phyloP scores from a whole-genome alignment of 1,284 basidiomycete species.

The Ustilago trichophora region DNA sequence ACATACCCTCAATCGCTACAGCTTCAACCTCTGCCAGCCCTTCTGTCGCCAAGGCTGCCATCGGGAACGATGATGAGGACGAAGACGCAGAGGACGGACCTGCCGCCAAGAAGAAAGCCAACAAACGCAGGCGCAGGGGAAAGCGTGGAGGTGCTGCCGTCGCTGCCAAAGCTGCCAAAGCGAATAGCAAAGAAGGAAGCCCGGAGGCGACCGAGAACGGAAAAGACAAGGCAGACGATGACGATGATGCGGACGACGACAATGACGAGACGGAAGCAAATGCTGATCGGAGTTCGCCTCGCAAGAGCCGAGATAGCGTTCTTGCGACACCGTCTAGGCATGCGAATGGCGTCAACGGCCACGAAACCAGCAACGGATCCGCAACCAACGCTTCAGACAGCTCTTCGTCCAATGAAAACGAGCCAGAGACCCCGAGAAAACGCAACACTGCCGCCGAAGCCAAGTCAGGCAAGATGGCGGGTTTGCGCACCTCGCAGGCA shows the following conservation, averaged over 20 bases:
- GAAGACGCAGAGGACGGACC: slow-evolving; percentile 23
- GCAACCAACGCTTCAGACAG: slow-evolving; percentile 16
- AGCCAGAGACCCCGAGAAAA: slow-evolving; percentile 23
- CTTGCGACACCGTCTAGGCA: slow-evolving; percentile 11
- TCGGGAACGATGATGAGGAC: slow-evolving; percentile 17
- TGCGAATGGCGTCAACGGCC: slow-evolving; percentile 2
- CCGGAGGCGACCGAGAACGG: slow-evolving; percentile 54
- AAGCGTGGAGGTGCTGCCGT: slow-evolving; percentile 57
- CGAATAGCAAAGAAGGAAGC: slow-evolving; percentile 70
- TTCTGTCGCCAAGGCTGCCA: background rate
- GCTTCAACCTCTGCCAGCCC: background rate
- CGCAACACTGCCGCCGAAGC: background rate
- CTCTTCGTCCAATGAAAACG: slow-evolving; percentile 33
- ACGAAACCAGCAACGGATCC: slow-evolving; percentile 3
- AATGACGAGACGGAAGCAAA: slow-evolving; percentile 3
- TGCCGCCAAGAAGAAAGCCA: slow-evolving; percentile 35
- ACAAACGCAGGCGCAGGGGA: slow-evolving; percentile 60
- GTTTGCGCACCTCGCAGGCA: slow-evolving; percentile 9
- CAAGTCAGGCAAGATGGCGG: slow-evolving; percentile 9
- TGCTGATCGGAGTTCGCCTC: background rate
- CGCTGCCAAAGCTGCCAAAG: slow-evolving; percentile 70
- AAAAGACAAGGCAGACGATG: slow-evolving; percentile 67
- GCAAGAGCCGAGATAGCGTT: background rate
- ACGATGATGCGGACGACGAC: slow-evolving; percentile 14
- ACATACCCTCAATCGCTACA: background rate